A percentile compares a stretch with the other conserved stretches of the same genome.
Evolutionary conservation across 2,329 filamentous ascomycete species (phyloP).

Genomic region (Chaetomium sp.): DNA sequence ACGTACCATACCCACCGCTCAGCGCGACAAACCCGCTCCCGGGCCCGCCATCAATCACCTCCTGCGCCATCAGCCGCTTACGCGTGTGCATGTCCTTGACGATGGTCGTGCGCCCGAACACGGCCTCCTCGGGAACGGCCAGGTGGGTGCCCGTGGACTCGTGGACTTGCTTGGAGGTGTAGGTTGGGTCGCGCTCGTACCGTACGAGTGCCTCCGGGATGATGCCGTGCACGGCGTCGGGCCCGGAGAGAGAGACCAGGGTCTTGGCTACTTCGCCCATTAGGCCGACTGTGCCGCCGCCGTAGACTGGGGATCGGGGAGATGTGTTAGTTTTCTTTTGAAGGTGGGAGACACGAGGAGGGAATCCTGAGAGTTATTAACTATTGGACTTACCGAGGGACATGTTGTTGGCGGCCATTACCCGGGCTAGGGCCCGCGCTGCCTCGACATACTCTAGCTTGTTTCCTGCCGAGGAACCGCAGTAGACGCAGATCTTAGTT

Average conservation of each 20-base stretch:
- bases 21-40: slow-evolving; percentile 87
- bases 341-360: no score
- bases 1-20: slow-evolving; percentile 83
- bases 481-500: slow-evolving; percentile 87
- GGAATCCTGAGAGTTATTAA: no score
- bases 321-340: slow-evolving; percentile 4
- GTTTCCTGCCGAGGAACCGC: slow-evolving; percentile 70
- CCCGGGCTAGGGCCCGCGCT: slow-evolving; percentile 65
- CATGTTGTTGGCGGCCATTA: slow-evolving; percentile 71
- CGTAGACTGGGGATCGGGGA: slow-evolving; percentile 59
- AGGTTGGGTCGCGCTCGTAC: slow-evolving; percentile 63
- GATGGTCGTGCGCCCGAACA: slow-evolving; percentile 79
- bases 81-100: slow-evolving; percentile 95
- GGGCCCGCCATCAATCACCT: slow-evolving; percentile 73
- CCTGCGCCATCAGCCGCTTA: slow-evolving; percentile 87
- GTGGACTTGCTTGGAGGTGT: slow-evolving; percentile 37
- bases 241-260: slow-evolving; percentile 75
- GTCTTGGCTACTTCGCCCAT: slow-evolving; percentile 93
- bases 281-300: slow-evolving; percentile 85
- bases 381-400: slow-evolving; percentile 52
- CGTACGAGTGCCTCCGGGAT: slow-evolving; percentile 80
- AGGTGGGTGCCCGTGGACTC: slow-evolving; percentile 35
- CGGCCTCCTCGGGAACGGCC: slow-evolving; percentile 53
- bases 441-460: slow-evolving; percentile 70
- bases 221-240: slow-evolving; percentile 80